Evolutionary conservation across 208 protist genomes (phyloP).

Genomic region (Wallacemonas rigidus): DNA sequence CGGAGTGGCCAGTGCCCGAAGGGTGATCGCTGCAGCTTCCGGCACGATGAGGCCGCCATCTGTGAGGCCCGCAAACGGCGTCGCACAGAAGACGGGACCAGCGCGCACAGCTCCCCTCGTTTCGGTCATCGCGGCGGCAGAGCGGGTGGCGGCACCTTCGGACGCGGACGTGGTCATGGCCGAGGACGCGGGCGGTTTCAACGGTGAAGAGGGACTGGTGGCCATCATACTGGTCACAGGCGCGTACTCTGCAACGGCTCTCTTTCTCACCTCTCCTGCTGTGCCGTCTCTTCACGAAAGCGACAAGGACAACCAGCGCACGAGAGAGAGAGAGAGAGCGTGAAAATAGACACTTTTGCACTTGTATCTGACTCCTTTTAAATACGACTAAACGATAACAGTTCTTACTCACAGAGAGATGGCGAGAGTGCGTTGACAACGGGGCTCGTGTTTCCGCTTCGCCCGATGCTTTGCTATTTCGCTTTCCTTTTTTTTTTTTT

Average conservation of each 20-base stretch:
- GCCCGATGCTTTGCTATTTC: no score
- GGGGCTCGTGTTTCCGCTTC: no score
- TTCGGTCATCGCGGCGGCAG: conserved; percentile 4
- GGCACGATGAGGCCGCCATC: conserved; percentile 63
- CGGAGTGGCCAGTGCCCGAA: conserved; percentile 59
- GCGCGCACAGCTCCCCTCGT: not conserved
- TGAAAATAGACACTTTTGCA: no score
- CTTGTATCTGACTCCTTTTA: not conserved
- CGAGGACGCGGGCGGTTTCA: conserved; percentile 6
- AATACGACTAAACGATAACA: conserved; percentile 1
- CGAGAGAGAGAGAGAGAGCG: no score
- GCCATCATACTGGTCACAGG: no score
- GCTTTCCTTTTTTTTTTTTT: no score
- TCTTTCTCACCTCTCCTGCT: no score
- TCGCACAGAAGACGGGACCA: conserved; percentile 30
- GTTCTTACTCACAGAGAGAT: not conserved
- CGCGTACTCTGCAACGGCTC: no score
- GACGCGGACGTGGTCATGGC: conserved; percentile 19
- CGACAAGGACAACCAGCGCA: no score
- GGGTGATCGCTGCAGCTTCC: conserved; percentile 69
- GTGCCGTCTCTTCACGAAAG: no score
- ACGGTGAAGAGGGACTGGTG: not conserved
- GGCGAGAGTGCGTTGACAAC: no score
- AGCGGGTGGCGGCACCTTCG: not conserved
- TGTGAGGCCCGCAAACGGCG: conserved; percentile 32